These are phyloP conservation scores for Cokeromyces recurvatus DNA, from an alignment of 371 early-diverging fungal genomes.

Conservation along the genomic window DNA sequence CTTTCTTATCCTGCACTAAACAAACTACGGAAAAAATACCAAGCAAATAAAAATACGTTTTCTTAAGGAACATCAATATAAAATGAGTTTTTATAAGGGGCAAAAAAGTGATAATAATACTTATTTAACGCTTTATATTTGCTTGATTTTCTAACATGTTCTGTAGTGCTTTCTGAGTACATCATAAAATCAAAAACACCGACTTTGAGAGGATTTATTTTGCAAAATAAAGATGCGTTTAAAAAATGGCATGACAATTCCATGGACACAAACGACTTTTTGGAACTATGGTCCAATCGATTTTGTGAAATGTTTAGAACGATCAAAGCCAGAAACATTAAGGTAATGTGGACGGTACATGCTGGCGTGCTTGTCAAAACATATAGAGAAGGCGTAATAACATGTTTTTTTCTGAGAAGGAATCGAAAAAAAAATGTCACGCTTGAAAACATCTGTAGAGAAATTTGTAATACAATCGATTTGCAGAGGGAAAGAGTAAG, in stretches of 20 bases:
- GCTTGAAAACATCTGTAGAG: background rate
- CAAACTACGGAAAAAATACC: too few species aligned
- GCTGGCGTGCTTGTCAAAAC: background rate
- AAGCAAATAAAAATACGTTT: too few species aligned
- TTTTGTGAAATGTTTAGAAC: background rate
- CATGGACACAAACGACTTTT: background rate
- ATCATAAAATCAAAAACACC: conserved; percentile 2
- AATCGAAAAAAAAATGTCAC: background rate
- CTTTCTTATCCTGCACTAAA: background rate
- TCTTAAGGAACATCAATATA: too few species aligned
- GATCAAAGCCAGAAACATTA: conserved; percentile 4
- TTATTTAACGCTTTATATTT: background rate
- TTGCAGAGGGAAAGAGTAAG: conserved; percentile 6
- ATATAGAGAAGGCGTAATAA: background rate
- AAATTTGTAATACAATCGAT: background rate
- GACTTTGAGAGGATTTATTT: background rate
- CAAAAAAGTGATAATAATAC: conserved; percentile 1
- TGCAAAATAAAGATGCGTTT: conserved; percentile 3
- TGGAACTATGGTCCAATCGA: conserved; percentile 4
- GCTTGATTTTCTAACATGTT: background rate
- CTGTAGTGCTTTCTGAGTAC: conserved; percentile 4
- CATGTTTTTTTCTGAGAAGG: background rate
- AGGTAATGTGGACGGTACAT: conserved; percentile 3
- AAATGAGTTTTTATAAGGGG: too few species aligned
- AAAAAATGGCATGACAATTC: conserved; percentile 1